Percentiles rank a stretch among this genome's conserved stretches.
Conservation (phyloP, 2,329 filamentous ascomycete genomes). For the Rosellinia necatrix region DNA sequence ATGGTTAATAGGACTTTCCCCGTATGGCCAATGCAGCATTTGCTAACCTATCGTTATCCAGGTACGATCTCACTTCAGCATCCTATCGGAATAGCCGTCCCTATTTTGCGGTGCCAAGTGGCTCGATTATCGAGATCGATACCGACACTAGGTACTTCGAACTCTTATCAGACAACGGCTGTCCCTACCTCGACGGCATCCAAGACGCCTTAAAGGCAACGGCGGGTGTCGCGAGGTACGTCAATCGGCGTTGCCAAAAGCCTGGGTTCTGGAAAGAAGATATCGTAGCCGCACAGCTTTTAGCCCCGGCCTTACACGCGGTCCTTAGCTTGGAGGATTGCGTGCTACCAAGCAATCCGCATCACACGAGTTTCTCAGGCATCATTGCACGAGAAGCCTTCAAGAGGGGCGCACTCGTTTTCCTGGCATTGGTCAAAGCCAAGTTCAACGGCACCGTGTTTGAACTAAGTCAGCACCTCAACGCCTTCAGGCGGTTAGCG, state of each 20-base stretch:
- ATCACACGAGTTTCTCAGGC: conserved; percentile 28
- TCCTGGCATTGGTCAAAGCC: conserved; percentile 34
- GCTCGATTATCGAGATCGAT: conserved; percentile 29
- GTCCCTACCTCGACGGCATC: conserved; percentile 34
- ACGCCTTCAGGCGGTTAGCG: conserved; percentile 38
- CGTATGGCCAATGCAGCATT: too few species aligned
- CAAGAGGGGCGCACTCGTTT: conserved; percentile 34
- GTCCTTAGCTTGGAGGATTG: conserved; percentile 34
- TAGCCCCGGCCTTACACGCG: conserved; percentile 34
- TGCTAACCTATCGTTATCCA: conserved; percentile 13
- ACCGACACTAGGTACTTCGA: conserved; percentile 31
- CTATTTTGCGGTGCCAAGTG: conserved; percentile 30
- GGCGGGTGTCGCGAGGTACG: conserved; percentile 36
- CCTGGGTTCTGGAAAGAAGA: conserved; percentile 36
- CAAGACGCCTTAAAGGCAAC: conserved; percentile 32
- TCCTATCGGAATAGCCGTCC: conserved; percentile 33
- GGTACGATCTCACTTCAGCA: conserved; percentile 36
- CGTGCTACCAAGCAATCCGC: conserved; percentile 29
- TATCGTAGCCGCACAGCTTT: conserved; percentile 31
- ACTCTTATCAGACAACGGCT: conserved; percentile 27
- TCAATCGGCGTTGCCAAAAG: conserved; percentile 28
- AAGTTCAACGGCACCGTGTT: conserved; percentile 30
- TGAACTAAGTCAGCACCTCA: conserved; percentile 33
- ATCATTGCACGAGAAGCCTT: conserved; percentile 37
- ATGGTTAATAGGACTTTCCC: conserved; percentile 27